Evolutionary conservation across 176 grass and related monocot species (phyloP).

Genomic region (Avena sativa): DNA sequence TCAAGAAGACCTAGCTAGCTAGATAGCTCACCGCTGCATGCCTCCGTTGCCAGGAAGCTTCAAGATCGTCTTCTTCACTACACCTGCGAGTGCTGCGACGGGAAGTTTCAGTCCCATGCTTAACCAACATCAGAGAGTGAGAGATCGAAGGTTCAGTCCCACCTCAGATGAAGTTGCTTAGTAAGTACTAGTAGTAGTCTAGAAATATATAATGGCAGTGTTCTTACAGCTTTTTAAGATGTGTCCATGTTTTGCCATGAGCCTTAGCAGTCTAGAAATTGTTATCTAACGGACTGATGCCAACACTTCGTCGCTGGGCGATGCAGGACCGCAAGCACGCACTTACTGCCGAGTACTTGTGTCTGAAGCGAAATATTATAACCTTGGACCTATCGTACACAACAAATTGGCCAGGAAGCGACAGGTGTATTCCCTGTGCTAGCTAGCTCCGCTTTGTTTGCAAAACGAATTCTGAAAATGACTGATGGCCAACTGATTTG

Average conservation of each 20-base stretch:
- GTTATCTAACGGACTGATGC: constrained; percentile 55
- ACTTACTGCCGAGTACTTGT: constrained; percentile 49
- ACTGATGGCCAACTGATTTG: constrained; percentile 3
- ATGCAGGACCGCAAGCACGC: constrained; percentile 26
- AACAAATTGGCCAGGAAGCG: constrained; percentile 37
- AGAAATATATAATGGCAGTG: not conserved
- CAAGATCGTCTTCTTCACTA: not conserved
- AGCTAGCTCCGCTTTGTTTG: not conserved
- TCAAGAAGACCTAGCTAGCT: not conserved
- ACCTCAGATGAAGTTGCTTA: constrained; percentile 40
- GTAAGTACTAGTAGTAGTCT: not conserved
- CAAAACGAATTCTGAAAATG: constrained; percentile 33
- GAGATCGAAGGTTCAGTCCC: constrained; percentile 48
- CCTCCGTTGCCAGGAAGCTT: constrained; percentile 40
- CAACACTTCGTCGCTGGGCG: constrained; percentile 49
- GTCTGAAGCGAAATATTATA: constrained; percentile 56
- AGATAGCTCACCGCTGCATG: not conserved
- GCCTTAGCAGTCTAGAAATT: constrained; percentile 1
- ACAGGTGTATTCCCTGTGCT: constrained; percentile 9
- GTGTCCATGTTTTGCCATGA: not conserved
- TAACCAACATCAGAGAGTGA: constrained; percentile 38
- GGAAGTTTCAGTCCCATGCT: constrained; percentile 10
- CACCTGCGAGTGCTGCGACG: not conserved
- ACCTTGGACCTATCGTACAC: constrained; percentile 47
- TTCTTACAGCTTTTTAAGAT: constrained; percentile 15